Evolutionary conservation across 2,329 filamentous ascomycete species (phyloP).

Genomic region (Nothophaeocryptopus gaeumannii): DNA sequence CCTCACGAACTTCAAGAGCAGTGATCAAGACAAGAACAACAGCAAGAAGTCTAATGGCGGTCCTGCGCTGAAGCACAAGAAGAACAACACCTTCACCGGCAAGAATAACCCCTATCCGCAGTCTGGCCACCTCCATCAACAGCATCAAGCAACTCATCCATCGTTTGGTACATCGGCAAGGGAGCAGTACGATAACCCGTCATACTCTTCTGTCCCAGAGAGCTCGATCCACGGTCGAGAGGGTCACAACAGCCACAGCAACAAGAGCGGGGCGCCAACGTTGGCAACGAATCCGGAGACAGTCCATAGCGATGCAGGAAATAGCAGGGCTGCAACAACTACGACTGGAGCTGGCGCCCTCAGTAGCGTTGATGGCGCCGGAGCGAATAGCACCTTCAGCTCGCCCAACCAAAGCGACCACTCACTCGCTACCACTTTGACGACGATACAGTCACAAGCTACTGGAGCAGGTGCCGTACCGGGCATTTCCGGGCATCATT

Average conservation of each 20-base stretch:
- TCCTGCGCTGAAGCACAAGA: constrained; percentile 21
- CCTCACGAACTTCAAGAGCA: constrained; percentile 81
- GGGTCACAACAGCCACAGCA: constrained; percentile 58
- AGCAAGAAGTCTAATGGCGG: constrained; percentile 22
- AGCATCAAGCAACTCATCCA: constrained; percentile 45
- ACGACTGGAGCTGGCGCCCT: constrained; percentile 65
- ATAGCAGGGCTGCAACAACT: constrained; percentile 78
- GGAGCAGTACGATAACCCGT: constrained; percentile 44
- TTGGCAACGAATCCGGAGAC: constrained; percentile 80
- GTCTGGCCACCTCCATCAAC: constrained; percentile 62
- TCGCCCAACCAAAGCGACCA: constrained; percentile 77
- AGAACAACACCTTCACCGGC: constrained; percentile 34
- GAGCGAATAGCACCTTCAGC: constrained; percentile 72
- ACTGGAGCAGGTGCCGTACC: constrained; percentile 37
- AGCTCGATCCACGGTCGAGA: constrained; percentile 53
- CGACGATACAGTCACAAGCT: constrained; percentile 75
- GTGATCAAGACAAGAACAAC: constrained; percentile 48
- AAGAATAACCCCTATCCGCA: constrained; percentile 92
- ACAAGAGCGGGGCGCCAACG: constrained; percentile 73
- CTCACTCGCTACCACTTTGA: constrained; percentile 78
- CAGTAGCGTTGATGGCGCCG: constrained; percentile 56
- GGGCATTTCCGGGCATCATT: constrained; percentile 29
- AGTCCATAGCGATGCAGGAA: constrained; percentile 68
- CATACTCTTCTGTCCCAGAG: constrained; percentile 49
- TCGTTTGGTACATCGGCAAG: constrained; percentile 19